A percentile compares a stretch with the other conserved stretches of the same genome.
phyloP scores from a whole-genome alignment of 2,329 filamentous ascomycete species.

The Penicillium rolfsii region DNA sequence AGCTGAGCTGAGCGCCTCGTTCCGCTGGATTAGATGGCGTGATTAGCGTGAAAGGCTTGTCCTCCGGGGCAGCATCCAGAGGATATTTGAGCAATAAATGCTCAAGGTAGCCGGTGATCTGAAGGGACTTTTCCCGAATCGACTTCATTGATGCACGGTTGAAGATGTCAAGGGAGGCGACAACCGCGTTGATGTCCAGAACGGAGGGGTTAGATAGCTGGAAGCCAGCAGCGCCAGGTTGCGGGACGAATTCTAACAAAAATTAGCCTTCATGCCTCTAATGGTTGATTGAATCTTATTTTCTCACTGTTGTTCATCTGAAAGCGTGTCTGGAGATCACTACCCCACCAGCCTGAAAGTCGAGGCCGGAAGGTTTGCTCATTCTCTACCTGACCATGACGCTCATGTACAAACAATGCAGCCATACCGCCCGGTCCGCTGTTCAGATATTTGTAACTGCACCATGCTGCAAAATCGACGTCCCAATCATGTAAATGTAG shows the following conservation, averaged over 20 bases:
- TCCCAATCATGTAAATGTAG: constrained; percentile 82
- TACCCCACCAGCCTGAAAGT: constrained; percentile 85
- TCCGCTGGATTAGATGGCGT: constrained; percentile 70
- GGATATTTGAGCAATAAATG: constrained; percentile 57
- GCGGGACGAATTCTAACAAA: constrained; percentile 66
- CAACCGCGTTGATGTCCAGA: constrained; percentile 74
- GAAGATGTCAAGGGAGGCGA: constrained; percentile 74
- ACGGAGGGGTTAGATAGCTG: constrained; percentile 84
- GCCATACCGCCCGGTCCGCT: constrained; percentile 80
- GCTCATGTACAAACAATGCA: constrained; percentile 78
- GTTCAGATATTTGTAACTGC: constrained; percentile 93
- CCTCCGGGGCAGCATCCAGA: constrained; percentile 31
- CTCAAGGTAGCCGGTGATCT: constrained; percentile 77
- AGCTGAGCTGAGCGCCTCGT: constrained; percentile 77
- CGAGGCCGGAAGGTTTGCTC: constrained; percentile 64
- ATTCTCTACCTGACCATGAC: constrained; percentile 58
- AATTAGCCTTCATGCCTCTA: constrained; percentile 11
- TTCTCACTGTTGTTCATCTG: constrained; percentile 71
- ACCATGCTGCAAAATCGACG: constrained; percentile 91
- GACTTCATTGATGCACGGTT: constrained; percentile 69
- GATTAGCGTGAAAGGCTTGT: constrained; percentile 62
- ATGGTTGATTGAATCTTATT: background rate
- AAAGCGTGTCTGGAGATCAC: constrained; percentile 75
- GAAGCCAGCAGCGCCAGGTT: constrained; percentile 76
- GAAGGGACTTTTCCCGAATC: constrained; percentile 71